Base-by-base conservation (phyloP, 2,329 filamentous ascomycete species). In the Talaromyces piceae region DNA sequence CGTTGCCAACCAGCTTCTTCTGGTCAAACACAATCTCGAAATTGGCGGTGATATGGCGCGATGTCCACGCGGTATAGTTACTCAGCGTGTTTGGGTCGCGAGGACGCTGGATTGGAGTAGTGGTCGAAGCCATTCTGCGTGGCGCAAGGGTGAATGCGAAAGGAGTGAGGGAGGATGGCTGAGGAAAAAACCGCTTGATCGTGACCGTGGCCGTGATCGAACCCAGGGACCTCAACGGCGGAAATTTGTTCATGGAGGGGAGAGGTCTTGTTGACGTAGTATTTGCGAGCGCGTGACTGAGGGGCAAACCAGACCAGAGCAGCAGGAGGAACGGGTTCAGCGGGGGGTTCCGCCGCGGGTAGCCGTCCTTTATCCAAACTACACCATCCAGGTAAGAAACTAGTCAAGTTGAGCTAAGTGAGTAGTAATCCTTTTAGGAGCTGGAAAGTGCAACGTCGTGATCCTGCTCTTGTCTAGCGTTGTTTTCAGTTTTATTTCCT, bases 31-130 rank as follows among this genome's bases (percentile, higher is more conserved):
- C 83, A 60, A 97, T 84, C 59, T 83, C 82, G 63, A 96, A 82
- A 67, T 87, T 83, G 52, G 88, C 87, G 18, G 81, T 84, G 18
- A 89, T 93, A 73, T 96, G 90, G 66, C 79, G 83, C 16, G 88
- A 95, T 55, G 81, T 77, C 83, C 89, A 96, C 51, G 86, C 83
- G 68, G 88, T 83, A 71, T 96, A 96, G 75, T 97, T 97, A 65
- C 88, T 87, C 53, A 93, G 73, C 23, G 93, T 96, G 68, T 90
- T 94, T 49, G 90, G 90, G 72, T 97, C 91, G 63, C 88, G 81
- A 47, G 76, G 73, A 43, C 67, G 66, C 39, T 67, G 69, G 57
- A 74, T 73, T 37, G 63, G 60, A 23, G 58, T 61, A 27, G 65
- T 64, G 13, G 30, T 33, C 64, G 72, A 68, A 37, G 65, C 64